phyloP scores from a whole-genome alignment of 306 rosid genomes.

The Fragaria ananassa region DNA sequence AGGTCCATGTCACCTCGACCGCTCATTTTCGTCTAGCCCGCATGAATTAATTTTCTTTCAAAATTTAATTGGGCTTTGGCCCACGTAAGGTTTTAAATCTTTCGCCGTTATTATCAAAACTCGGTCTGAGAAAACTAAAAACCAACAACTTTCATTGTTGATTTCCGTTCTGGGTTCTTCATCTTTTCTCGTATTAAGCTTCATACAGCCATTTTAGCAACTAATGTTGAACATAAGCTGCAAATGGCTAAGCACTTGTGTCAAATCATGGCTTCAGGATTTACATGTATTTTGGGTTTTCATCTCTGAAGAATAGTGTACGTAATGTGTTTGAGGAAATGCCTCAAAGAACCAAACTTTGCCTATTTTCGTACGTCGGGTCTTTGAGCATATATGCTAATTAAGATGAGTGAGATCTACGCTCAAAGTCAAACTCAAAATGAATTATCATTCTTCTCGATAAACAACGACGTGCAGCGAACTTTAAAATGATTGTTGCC shows the following conservation, averaged over 20 bases:
- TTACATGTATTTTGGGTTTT: not conserved
- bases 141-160: not conserved
- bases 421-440: no score
- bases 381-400: no score
- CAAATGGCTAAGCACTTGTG: not conserved
- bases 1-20: no score
- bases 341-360: conserved; percentile 5
- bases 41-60: no score
- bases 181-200: not conserved
- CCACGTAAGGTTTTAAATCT: no score
- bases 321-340: conserved; percentile 13
- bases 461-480: not conserved
- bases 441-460: not conserved
- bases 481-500: not conserved
- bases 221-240: not conserved
- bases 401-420: no score
- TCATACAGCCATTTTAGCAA: not conserved
- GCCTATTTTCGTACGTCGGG: no score
- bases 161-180: not conserved
- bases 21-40: no score
- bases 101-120: not conserved
- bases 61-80: no score
- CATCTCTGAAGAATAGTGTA: not conserved
- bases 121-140: not conserved
- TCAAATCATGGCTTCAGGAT: not conserved